Conservation (phyloP, 257 asterid genomes). For the Euphrasia confusa region DNA sequence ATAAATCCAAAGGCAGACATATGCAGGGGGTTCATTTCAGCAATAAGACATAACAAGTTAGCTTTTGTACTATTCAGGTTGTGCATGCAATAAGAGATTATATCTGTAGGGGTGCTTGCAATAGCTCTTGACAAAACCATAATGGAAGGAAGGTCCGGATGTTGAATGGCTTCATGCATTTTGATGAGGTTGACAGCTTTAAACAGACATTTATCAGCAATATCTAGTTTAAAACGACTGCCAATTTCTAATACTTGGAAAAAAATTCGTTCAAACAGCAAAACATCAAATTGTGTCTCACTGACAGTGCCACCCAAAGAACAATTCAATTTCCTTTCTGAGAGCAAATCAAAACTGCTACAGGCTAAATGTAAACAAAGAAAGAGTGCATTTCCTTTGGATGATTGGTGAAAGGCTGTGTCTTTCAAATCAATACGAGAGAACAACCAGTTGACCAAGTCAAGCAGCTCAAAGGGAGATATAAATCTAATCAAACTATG, state of each 20-base stretch:
- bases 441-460: constrained; percentile 60
- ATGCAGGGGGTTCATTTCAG: constrained; percentile 58
- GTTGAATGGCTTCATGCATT: constrained; percentile 36
- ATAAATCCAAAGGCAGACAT: constrained; percentile 59
- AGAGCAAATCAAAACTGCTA: constrained; percentile 52
- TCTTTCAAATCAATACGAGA: constrained; percentile 45
- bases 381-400: constrained; percentile 38
- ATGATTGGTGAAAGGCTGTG: constrained; percentile 29
- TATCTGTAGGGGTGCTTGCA: constrained; percentile 42
- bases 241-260: constrained; percentile 46
- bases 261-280: constrained; percentile 46
- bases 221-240: constrained; percentile 43
- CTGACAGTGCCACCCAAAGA: constrained; percentile 34
- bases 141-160: constrained; percentile 34
- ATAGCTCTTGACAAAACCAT: constrained; percentile 59
- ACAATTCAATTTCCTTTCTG: constrained; percentile 24
- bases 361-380: constrained; percentile 60
- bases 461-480: constrained; percentile 53
- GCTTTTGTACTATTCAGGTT: constrained; percentile 47
- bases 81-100: constrained; percentile 57
- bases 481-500: constrained; percentile 37
- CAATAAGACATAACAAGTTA: constrained; percentile 51
- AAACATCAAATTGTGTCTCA: constrained; percentile 36
- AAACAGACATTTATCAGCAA: constrained; percentile 63
- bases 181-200: constrained; percentile 61